These are phyloP conservation scores for Eudorina sp. DNA, from an alignment of 139 green algal genomes.

Conservation along the genomic window DNA sequence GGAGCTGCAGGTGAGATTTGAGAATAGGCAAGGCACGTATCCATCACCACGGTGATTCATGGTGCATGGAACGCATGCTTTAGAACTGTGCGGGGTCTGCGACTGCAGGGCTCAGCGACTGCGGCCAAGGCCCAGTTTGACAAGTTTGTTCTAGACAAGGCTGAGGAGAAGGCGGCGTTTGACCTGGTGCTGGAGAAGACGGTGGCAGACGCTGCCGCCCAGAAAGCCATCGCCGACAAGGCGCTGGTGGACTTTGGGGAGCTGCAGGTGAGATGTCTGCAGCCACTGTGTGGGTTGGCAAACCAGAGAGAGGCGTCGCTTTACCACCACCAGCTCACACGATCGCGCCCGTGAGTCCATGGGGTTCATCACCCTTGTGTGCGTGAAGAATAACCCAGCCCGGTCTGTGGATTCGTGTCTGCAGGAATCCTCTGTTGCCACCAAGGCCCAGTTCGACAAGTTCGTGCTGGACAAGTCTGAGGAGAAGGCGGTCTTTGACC, in stretches of 20 bases:
- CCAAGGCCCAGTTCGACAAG: constrained; percentile 40
- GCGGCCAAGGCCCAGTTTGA: constrained; percentile 19
- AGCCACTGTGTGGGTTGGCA: too few relatives aligned
- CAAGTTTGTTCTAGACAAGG: constrained; percentile 33
- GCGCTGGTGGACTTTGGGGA: constrained; percentile 14
- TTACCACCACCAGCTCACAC: too few relatives aligned
- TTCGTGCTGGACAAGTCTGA: constrained; percentile 30
- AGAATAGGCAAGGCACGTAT: too few relatives aligned
- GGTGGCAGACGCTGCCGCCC: not conserved
- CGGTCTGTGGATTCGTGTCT: too few relatives aligned
- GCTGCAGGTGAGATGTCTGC: constrained; percentile 8
- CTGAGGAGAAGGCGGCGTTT: constrained; percentile 40
- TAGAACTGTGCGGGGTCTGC: too few relatives aligned
- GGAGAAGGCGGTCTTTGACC: constrained; percentile 36
- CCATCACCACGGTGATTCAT: not conserved
- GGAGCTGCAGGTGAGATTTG: constrained; percentile 21
- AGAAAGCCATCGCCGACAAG: constrained; percentile 35
- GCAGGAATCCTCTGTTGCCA: not conserved
- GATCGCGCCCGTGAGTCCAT: too few relatives aligned
- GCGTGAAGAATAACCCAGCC: too few relatives aligned
- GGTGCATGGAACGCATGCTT: too few relatives aligned
- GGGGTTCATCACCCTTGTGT: too few relatives aligned
- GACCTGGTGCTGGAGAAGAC: constrained; percentile 9
- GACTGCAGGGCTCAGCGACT: not conserved
- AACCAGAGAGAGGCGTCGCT: too few relatives aligned